Evolutionary conservation across 2,329 filamentous ascomycete species (phyloP).

Genomic region (Fusarium sp.): DNA sequence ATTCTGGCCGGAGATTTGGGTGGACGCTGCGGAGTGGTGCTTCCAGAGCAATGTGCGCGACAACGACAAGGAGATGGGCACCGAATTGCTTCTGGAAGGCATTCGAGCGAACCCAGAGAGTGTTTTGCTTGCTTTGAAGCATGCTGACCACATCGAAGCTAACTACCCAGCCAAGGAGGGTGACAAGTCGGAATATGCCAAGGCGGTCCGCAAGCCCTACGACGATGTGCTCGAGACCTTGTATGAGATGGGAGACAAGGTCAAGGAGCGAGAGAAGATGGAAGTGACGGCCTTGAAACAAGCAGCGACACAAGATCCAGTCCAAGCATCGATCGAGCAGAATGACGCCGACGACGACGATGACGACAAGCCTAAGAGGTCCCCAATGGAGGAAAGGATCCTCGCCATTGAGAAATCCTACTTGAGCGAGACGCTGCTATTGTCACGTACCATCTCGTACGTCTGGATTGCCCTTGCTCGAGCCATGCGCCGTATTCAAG

Average conservation of each 20-base stretch:
- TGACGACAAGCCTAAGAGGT: constrained; percentile 56
- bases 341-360: constrained; percentile 67
- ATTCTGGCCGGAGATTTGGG: constrained; percentile 97
- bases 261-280: constrained; percentile 72
- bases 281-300: constrained; percentile 70
- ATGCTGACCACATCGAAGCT: constrained; percentile 87
- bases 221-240: constrained; percentile 85
- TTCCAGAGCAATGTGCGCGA: constrained; percentile 78
- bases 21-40: constrained; percentile 93
- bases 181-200: constrained; percentile 81
- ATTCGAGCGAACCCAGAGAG: constrained; percentile 94
- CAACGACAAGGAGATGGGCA: constrained; percentile 72
- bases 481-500: constrained; percentile 93
- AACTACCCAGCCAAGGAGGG: constrained; percentile 82
- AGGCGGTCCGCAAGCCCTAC: constrained; percentile 84
- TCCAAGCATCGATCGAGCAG: constrained; percentile 55
- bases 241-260: constrained; percentile 85
- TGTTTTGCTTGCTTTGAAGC: constrained; percentile 88
- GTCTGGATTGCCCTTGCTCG: constrained; percentile 96
- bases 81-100: constrained; percentile 84
- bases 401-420: constrained; percentile 74
- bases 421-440: constrained; percentile 76
- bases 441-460: constrained; percentile 89
- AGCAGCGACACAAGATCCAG: constrained; percentile 55
- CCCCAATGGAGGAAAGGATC: constrained; percentile 74